Conservation (phyloP, 2,329 filamentous ascomycete genomes). For the Exophiala alcalophila region DNA sequence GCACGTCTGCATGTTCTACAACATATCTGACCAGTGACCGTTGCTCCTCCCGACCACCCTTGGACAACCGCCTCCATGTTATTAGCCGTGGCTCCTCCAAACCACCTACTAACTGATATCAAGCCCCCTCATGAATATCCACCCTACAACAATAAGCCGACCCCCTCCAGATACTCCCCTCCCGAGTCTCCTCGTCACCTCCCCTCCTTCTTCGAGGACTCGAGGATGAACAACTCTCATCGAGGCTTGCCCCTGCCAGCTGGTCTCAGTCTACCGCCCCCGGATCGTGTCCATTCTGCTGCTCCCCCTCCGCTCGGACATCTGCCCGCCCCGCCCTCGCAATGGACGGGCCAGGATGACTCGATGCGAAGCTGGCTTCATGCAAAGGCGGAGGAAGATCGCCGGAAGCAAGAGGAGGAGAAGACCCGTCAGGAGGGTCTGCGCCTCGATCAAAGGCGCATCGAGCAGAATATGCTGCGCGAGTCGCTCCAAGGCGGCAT, state of each 20-base stretch:
- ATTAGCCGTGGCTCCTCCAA: constrained; percentile 49
- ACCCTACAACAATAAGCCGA: constrained; percentile 39
- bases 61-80: constrained; percentile 43
- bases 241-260: constrained; percentile 68
- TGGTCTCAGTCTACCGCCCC: constrained; percentile 27
- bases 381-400: constrained; percentile 71
- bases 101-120: constrained; percentile 45
- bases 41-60: constrained; percentile 22
- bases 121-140: constrained; percentile 50
- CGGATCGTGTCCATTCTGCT: constrained; percentile 28
- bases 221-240: constrained; percentile 65
- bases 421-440: constrained; percentile 61
- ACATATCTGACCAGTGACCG: constrained; percentile 19
- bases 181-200: constrained; percentile 36
- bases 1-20: constrained; percentile 16
- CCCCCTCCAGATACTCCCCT: constrained; percentile 42
- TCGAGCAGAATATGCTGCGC: constrained; percentile 70
- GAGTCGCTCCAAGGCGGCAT: constrained; percentile 68
- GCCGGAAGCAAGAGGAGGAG: constrained; percentile 70
- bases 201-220: constrained; percentile 35
- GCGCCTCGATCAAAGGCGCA: constrained; percentile 67
- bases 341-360: constrained; percentile 67
- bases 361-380: constrained; percentile 69
- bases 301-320: constrained; percentile 45
- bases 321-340: constrained; percentile 62